Base-by-base conservation (phyloP, 73 alveolate genomes). In the Tetrahymena elliotti region DNA sequence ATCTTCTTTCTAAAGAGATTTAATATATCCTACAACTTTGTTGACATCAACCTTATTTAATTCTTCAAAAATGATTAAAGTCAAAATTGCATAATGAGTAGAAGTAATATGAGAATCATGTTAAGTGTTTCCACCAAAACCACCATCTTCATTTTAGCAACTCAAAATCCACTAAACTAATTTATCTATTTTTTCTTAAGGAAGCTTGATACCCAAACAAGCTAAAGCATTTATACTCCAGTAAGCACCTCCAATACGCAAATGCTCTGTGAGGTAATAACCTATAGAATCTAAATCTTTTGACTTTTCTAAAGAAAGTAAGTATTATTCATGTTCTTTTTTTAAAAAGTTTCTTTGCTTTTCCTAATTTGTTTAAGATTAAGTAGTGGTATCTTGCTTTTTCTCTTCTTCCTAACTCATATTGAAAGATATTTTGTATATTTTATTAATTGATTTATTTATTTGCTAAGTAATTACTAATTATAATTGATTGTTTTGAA, bases 71-170 rank as follows among this genome's bases (percentile, higher is more conserved):
- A 97, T 97, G 27, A 97, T 94, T 36, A 98, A 95, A 15, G 97
- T 94, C 88, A 98, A 96, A 33, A 98, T 52, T 47, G 99, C 98
- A 97, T 98, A 98, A 93, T 97, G 98, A 22, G 99, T 96, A 53
- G 98, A 96, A 41, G 98, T 97, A n/a, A 98, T 97, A 92, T 98
- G 99, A 11, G 99, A 96, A 96, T 98, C 99, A 95, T 98, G 99
- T 18, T 98, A 97, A 16, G 98, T 93, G 82, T 98, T 97, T 20
- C 99, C 99, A 37, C 99, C 99, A 93, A 98, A 97, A 15, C 99
- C 99, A 4, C 99, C 99, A 94, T 96, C 97, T 40, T 95, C 97
- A 93, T 97, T 95, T 83, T 97, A 96, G 68, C 99, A 98, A 33
- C 96, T 96, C 83, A 94, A 92, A 83, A 98, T 88, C 93, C 98